These are phyloP conservation scores for Helianthus annuus DNA, from an alignment of 129 eudicot species.

Conservation along the genomic window HanXRQr2.0-SUNRISE NC_035449.2:148565013-148565512, in stretches of 20 bases:
- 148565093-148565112: too few species aligned
- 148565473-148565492: neutral
- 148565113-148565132: too few species aligned
- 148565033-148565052: too few species aligned
- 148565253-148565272: slow-evolving; percentile 17
- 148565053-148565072: too few species aligned
- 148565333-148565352: slow-evolving; percentile 31
- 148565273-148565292: slow-evolving; percentile 16
- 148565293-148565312: slow-evolving; percentile 10
- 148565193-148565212: slow-evolving; percentile 3
- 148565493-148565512: neutral
- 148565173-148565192: neutral
- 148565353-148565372: slow-evolving; percentile 88
- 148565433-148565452: slow-evolving; percentile 71
- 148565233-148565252: neutral
- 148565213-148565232: slow-evolving; percentile 4
- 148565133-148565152: too few species aligned
- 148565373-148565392: slow-evolving; percentile 82
- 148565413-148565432: slow-evolving; percentile 76
- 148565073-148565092: too few species aligned
- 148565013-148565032: too few species aligned
- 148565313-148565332: neutral
- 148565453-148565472: slow-evolving; percentile 47
- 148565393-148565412: slow-evolving; percentile 82
- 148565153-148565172: too few species aligned